Evolutionary conservation across 2,329 filamentous ascomycete genomes (phyloP), one percentile per base, ranked within the genome.

Genomic region (Massarina eburnea): DNA sequence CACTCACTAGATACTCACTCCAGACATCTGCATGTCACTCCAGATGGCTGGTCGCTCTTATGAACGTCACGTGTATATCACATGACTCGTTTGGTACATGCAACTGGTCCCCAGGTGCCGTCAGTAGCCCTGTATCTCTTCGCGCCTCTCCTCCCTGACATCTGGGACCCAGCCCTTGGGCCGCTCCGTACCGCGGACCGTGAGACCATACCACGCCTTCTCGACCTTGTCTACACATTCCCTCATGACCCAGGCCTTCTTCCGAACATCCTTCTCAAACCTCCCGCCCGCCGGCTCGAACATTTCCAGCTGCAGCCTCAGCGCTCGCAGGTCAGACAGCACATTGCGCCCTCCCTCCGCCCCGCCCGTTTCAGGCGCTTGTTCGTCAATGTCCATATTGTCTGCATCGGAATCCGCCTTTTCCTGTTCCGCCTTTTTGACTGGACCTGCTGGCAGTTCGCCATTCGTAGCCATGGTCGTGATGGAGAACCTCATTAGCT

Each of bases 401-500:
- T 64, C 66, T 5, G 50, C 48, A 10, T 45, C 27, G 26, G 48
- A 30, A 44, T 48, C 45, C 40, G 52, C 47, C 49, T 53, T 66
- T 41, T 34, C 48, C 22, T 73, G 73, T 3, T 75, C 77, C 57
- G 69, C 57, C 48, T 64, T 65, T 29, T 57, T 63, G 3, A 52
- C 33, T 20, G 57, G 49, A 32, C 65, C 62, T 1, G 59, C 60
- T n/a, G 76, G 74, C 18, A 80, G 67, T 33, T 73, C 73, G 12
- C 86, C 87, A 7, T 77, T 85, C 4, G 91, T 87, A 1, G 91
- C 91, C 67, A 95, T 88, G 20, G 85, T 84, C 5, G 91, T 91
- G 40, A 96, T 94, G 0, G 90, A 91, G 71, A 96, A 97, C 22
- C 91, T 82, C 94, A 99, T 99, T 76, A 97, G 79, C 74, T 99